Conservation (phyloP, 148 eudicot species). For the Camellia sinensis region DNA sequence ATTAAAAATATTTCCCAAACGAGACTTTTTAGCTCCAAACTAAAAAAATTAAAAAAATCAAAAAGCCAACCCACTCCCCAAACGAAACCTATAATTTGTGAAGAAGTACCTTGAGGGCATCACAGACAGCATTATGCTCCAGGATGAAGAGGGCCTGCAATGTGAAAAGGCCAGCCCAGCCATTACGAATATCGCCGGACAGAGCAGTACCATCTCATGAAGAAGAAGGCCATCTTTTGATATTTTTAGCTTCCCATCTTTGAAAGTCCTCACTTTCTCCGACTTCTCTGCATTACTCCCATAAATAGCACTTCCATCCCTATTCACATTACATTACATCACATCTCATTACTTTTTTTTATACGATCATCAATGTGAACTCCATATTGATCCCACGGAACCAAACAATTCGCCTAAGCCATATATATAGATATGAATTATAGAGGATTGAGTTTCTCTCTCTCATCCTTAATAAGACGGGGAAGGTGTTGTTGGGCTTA, state of each 20-base stretch:
- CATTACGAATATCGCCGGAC: slow-evolving; percentile 38
- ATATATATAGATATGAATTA: no score
- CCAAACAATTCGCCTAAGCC: no score
- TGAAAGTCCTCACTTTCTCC: slow-evolving; percentile 33
- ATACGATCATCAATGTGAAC: no score
- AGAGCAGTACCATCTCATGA: slow-evolving; percentile 22
- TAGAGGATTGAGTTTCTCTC: no score
- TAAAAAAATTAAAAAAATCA: slow-evolving; percentile 4
- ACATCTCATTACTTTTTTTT: no score
- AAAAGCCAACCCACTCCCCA: no score
- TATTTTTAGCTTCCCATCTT: slow-evolving; percentile 48
- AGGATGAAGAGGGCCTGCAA: slow-evolving; percentile 42
- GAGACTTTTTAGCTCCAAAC: no score
- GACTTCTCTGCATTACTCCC: slow-evolving; percentile 29
- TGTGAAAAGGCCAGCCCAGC: slow-evolving; percentile 39
- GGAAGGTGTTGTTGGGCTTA: no score
- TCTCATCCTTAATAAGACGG: no score
- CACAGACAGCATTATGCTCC: slow-evolving; percentile 44
- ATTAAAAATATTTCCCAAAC: no score
- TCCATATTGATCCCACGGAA: no score
- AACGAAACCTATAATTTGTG: no score
- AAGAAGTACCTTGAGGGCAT: slow-evolving; percentile 19
- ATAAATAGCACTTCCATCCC: slow-evolving; percentile 51
- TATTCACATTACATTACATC: neutral
- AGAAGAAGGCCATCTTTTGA: slow-evolving; percentile 35